Evolutionary conservation across 148 eudicot genomes (phyloP).

Genomic region (Persicaria tinctoria): DNA sequence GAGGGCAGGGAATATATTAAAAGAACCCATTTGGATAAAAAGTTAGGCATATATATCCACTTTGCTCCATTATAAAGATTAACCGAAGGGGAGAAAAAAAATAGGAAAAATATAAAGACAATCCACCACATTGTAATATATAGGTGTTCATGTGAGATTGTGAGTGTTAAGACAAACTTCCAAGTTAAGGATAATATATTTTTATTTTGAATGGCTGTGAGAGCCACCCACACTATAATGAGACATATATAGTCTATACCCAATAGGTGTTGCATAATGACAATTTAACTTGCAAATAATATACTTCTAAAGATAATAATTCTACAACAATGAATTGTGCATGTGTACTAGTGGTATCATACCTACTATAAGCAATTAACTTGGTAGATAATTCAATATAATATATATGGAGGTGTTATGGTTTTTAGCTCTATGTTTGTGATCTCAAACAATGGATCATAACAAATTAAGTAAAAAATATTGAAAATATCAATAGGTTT

Average conservation of each 20-base stretch:
- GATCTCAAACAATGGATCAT: no score
- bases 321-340: neutral
- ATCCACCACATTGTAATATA: no score
- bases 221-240: neutral
- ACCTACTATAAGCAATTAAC: no score
- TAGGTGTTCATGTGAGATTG: neutral
- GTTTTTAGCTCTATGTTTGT: neutral
- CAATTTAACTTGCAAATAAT: neutral
- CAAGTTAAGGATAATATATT: neutral
- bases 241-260: neutral
- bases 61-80: neutral
- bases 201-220: neutral
- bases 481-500: no score
- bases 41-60: no score
- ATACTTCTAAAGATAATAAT: neutral
- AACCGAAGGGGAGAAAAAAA: neutral
- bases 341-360: neutral
- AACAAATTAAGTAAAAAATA: no score
- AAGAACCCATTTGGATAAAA: no score
- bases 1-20: neutral
- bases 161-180: neutral
- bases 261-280: neutral
- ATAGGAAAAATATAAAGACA: neutral
- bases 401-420: neutral
- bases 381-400: no score